A percentile compares a stretch with the other conserved stretches of the same genome.
phyloP scores from a whole-genome alignment of 306 rosid species.

The Vachellia collinsii region DNA sequence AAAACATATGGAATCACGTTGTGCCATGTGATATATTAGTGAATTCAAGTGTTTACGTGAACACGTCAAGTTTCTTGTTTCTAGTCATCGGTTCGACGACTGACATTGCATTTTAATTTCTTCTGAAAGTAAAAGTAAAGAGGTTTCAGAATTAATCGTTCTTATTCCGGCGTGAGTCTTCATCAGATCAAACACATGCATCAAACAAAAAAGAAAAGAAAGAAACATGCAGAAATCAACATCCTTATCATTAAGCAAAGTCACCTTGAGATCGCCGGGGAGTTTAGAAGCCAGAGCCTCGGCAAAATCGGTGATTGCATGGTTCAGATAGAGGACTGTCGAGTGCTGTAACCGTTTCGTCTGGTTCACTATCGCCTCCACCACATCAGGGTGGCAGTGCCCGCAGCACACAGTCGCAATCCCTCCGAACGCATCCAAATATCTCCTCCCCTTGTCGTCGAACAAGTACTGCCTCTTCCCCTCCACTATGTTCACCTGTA shows the following conservation, averaged over 20 bases:
- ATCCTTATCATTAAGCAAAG: not conserved
- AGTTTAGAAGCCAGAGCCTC: conserved; percentile 82
- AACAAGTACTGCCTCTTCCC: conserved; percentile 88
- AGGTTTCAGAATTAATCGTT: not conserved
- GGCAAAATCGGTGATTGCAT: conserved; percentile 77
- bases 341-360: conserved; percentile 80
- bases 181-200: not conserved
- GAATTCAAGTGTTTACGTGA: not conserved
- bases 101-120: too few relatives aligned
- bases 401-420: conserved; percentile 97
- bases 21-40: not conserved
- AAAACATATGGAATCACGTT: not conserved
- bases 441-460: conserved; percentile 86
- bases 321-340: conserved; percentile 81
- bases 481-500: conserved; percentile 84
- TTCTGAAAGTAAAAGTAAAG: not conserved
- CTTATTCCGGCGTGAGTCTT: not conserved
- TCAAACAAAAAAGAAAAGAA: too few relatives aligned
- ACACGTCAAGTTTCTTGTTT: not conserved
- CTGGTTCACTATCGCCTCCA: conserved; percentile 75
- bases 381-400: conserved; percentile 95
- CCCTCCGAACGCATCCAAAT: conserved; percentile 88
- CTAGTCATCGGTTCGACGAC: not conserved
- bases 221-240: not conserved
- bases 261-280: conserved; percentile 88